These are phyloP conservation scores for Zalaria sp. DNA, from an alignment of 2,329 filamentous ascomycete species.

Conservation along the genomic window DNA sequence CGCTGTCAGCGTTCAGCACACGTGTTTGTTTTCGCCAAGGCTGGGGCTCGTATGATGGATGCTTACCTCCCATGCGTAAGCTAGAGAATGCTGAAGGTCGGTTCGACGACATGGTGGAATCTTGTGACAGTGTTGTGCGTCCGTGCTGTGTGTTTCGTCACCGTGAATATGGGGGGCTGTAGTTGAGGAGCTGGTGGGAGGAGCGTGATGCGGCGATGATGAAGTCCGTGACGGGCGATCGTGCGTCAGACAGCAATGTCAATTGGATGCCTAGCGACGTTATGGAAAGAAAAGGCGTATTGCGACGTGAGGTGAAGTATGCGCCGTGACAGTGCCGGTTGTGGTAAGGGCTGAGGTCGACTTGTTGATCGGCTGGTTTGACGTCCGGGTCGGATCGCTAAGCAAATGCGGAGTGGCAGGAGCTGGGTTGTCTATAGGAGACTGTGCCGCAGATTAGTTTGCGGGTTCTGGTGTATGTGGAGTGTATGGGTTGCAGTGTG, in stretches of 20 bases:
- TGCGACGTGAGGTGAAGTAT: neutral
- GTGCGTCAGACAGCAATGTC: neutral
- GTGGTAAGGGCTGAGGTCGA: neutral
- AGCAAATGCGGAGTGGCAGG: neutral
- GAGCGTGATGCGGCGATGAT: conserved; percentile 24
- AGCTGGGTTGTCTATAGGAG: no score
- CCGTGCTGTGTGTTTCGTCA: conserved; percentile 16
- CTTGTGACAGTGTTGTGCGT: conserved; percentile 10
- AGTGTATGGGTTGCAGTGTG: no score
- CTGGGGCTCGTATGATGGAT: conserved; percentile 3
- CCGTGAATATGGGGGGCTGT: conserved; percentile 25
- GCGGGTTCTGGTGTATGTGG: no score
- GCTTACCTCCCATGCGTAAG: conserved; percentile 95
- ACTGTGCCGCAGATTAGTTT: no score
- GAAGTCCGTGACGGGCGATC: conserved; percentile 41
- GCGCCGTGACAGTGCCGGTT: neutral
- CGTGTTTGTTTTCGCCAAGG: no score
- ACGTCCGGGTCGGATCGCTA: neutral
- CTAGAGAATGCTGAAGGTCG: conserved; percentile 77
- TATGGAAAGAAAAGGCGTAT: neutral
- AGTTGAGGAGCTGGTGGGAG: conserved; percentile 31
- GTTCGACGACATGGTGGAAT: conserved; percentile 64
- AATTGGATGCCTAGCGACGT: neutral
- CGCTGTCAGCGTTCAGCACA: conserved; percentile 18
- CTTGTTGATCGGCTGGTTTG: neutral